Evolutionary conservation across 768 basidiomycete species (phyloP).

Genomic region (Tylopilus balloui): DNA sequence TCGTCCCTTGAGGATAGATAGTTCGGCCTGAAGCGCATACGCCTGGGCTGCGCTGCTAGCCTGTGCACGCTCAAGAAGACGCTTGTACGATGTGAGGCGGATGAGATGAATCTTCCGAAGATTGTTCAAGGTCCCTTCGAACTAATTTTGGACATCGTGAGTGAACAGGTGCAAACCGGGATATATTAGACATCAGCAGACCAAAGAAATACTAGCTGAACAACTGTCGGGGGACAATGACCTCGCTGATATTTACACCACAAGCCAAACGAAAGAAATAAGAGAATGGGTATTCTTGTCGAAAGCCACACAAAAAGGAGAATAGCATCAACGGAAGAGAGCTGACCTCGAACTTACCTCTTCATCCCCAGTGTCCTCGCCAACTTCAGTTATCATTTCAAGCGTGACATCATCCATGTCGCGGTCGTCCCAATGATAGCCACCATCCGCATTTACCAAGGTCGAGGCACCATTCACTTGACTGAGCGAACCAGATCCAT

Average conservation of each 20-base stretch:
- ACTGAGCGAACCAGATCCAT: slow-evolving; percentile 19
- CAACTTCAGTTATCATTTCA: slow-evolving; percentile 60
- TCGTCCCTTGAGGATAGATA: slow-evolving; percentile 57
- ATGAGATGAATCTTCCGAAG: slow-evolving; percentile 40
- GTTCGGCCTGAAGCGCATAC: slow-evolving; percentile 81
- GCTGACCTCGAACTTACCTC: slow-evolving; percentile 42
- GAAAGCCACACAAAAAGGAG: neutral
- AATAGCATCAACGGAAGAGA: neutral
- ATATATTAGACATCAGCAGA: neutral
- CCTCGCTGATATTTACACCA: neutral
- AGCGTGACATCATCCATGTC: slow-evolving; percentile 62
- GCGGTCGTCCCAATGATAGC: slow-evolving; percentile 28
- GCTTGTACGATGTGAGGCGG: slow-evolving; percentile 71
- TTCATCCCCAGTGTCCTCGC: slow-evolving; percentile 65
- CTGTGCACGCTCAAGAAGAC: slow-evolving; percentile 77
- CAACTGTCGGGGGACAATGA: neutral
- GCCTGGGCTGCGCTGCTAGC: slow-evolving; percentile 75
- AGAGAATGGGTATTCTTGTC: neutral
- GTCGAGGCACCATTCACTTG: slow-evolving; percentile 23
- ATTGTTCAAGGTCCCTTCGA: slow-evolving; percentile 40
- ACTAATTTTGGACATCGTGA: slow-evolving; percentile 28
- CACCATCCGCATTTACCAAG: slow-evolving; percentile 17
- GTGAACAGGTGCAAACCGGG: slow-evolving; percentile 1
- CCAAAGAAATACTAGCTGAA: neutral
- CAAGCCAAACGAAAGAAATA: too few relatives aligned